Evolutionary conservation across 495 filamentous ascomycete genomes (phyloP).

Genomic region (Talaromyces stipitatus): DNA sequence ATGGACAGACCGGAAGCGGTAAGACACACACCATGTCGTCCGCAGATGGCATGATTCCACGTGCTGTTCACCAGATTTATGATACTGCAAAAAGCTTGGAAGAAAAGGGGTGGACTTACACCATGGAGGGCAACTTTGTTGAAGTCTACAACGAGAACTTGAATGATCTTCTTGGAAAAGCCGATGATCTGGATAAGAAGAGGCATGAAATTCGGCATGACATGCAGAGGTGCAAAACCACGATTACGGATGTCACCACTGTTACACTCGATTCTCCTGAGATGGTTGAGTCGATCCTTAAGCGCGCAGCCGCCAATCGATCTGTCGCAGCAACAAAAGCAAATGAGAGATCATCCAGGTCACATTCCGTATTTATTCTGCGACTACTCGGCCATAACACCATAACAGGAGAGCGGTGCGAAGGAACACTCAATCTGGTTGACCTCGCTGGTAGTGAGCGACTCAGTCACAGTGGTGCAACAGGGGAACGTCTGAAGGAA

Average conservation of each 20-base stretch:
- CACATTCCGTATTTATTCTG: slow-evolving; percentile 94
- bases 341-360: slow-evolving; percentile 88
- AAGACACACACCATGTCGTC: slow-evolving; percentile 98
- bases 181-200: slow-evolving; percentile 71
- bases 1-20: slow-evolving; percentile 93
- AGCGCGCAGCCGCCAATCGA: slow-evolving; percentile 70
- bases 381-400: slow-evolving; percentile 76
- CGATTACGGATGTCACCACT: slow-evolving; percentile 73
- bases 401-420: slow-evolving; percentile 73
- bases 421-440: slow-evolving; percentile 93
- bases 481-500: slow-evolving; percentile 81
- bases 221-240: slow-evolving; percentile 68
- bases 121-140: slow-evolving; percentile 92
- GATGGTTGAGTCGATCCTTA: slow-evolving; percentile 72
- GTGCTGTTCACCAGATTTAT: slow-evolving; percentile 88
- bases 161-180: slow-evolving; percentile 79
- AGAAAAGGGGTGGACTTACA: slow-evolving; percentile 91
- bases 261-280: slow-evolving; percentile 70
- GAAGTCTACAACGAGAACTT: slow-evolving; percentile 98
- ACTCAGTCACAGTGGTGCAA: slow-evolving; percentile 73
- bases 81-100: slow-evolving; percentile 70
- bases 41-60: slow-evolving; percentile 89
- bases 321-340: slow-evolving; percentile 93
- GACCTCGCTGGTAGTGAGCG: slow-evolving; percentile 92
- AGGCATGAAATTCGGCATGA: slow-evolving; percentile 93